Evolutionary conservation across 2,329 filamentous ascomycete genomes (phyloP), one percentile per base, ranked within the genome.

Genomic region (Aspergillus latus): DNA sequence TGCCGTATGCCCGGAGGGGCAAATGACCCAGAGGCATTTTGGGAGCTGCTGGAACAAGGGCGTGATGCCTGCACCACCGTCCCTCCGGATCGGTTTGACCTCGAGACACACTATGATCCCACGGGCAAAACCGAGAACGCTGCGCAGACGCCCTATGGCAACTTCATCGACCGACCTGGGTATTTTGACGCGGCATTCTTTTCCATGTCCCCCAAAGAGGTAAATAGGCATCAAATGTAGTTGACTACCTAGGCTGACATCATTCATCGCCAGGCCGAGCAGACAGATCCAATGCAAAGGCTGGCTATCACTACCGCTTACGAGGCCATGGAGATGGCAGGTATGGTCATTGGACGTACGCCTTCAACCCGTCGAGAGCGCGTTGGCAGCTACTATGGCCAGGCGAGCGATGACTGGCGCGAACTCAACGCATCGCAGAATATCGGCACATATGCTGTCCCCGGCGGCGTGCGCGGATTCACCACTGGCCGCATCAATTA

Each of bases 211-310:
- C 21, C 21, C 21, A 21, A 21, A 21, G 21, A 21, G 21, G 21
- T 21, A 21, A 21, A 21, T 21, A 21, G 21, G 21, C 21, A 21
- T 21, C 21, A 21, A 21, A 21, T 21, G 21, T 21, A 21, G 21
- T 21, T 21, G 21, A 21, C 21, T 21, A 21, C 21, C 21, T 21
- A 21, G 21, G 21, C 21, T 21, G 68, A 74, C 46, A 75, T 77
- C 62, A 91, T 88, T 26, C 88, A 88, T 4, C 83, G 87, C 62
- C 65, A 68, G 28, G 88, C 52, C 26, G 26, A 4, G 4, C 87
- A 90, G 68, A 90, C 87, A 0, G 89, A 92, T 69, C 89, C 89
- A 0, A 89, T 88, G 84, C 88, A 90, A 66, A 82, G 89, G 62
- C 78, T 92, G 58, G 86, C 87, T 2, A 74, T 93, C 15, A 82